A percentile compares a stretch with the other conserved stretches of the same genome.
These are phyloP conservation scores for Glycine soja DNA, from an alignment of 306 rosid genomes.

Conservation along the genomic window DNA sequence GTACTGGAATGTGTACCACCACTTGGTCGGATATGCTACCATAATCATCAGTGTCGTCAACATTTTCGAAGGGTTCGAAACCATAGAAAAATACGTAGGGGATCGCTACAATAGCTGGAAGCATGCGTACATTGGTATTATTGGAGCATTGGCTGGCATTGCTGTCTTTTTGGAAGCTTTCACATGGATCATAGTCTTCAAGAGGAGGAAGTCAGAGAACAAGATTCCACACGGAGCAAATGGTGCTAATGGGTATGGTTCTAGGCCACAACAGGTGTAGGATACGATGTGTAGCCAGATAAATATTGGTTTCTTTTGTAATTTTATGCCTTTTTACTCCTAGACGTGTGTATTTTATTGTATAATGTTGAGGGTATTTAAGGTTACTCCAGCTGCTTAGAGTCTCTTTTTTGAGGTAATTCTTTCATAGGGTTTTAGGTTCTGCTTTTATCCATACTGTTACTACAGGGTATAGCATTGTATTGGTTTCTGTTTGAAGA, in stretches of 20 bases:
- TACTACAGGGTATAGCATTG: slow-evolving; percentile 36
- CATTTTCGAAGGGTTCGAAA: slow-evolving; percentile 68
- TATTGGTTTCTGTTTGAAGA: neutral
- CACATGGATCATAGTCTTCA: slow-evolving; percentile 63
- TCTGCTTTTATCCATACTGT: neutral
- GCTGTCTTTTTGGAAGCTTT: slow-evolving; percentile 69
- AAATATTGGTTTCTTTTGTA: slow-evolving; percentile 33
- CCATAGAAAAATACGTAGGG: slow-evolving; percentile 50
- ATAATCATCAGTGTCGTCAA: slow-evolving; percentile 68
- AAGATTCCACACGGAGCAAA: slow-evolving; percentile 40
- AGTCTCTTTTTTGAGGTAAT: too few species aligned
- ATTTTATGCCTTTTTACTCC: slow-evolving; percentile 12
- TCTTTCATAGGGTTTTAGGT: too few species aligned
- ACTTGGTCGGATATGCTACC: slow-evolving; percentile 64
- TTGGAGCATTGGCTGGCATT: slow-evolving; percentile 68
- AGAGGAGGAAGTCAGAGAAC: slow-evolving; percentile 52
- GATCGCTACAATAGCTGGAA: slow-evolving; percentile 70
- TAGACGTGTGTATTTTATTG: neutral
- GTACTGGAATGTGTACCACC: slow-evolving; percentile 82
- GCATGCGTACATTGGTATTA: slow-evolving; percentile 68
- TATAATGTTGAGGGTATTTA: too few species aligned
- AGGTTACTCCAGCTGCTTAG: too few species aligned
- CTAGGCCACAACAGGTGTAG: slow-evolving; percentile 38
- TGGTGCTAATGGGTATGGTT: slow-evolving; percentile 44
- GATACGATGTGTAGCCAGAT: neutral